phyloP scores from a whole-genome alignment of 192 early-diverging fungal species.

The Gaertneriomyces semiglobifer region DNA sequence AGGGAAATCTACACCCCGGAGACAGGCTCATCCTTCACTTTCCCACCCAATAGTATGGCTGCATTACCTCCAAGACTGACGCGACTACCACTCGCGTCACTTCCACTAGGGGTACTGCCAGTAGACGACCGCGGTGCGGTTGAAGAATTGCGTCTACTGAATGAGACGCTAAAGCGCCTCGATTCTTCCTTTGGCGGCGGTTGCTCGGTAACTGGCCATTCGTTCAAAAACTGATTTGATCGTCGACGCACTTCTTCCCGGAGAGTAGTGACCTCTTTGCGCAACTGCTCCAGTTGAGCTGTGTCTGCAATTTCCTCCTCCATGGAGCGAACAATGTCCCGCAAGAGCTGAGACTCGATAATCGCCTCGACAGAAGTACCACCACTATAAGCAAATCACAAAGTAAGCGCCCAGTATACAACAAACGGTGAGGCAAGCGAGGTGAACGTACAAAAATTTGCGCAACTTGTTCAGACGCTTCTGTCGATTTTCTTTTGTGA shows the following conservation, averaged over 20 bases:
- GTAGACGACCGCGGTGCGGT: too few species aligned
- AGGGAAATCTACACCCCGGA: too few species aligned
- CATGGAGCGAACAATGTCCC: slow-evolving; percentile 32
- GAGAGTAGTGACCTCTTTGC: slow-evolving; percentile 25
- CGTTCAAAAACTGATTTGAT: slow-evolving; percentile 12
- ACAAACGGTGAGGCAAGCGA: not conserved
- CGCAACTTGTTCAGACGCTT: slow-evolving; percentile 38
- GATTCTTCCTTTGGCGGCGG: too few species aligned
- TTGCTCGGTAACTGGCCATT: not conserved
- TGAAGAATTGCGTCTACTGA: too few species aligned
- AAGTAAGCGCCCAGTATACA: not conserved
- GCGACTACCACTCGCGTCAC: too few species aligned
- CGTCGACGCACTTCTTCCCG: slow-evolving; percentile 24
- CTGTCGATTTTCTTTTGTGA: slow-evolving; percentile 28
- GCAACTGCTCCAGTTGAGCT: slow-evolving; percentile 21
- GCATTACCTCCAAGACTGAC: too few species aligned
- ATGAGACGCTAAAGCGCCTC: too few species aligned
- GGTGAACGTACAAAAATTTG: slow-evolving; percentile 38
- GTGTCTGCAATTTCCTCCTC: slow-evolving; percentile 20
- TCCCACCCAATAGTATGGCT: too few species aligned
- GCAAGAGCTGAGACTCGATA: slow-evolving; percentile 29
- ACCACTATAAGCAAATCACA: slow-evolving; percentile 25
- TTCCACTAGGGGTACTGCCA: too few species aligned
- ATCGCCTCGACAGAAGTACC: slow-evolving; percentile 24
- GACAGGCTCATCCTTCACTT: too few species aligned